Base-by-base conservation (phyloP, 2,329 filamentous ascomycete genomes). In the Alternaria dauci region DNA sequence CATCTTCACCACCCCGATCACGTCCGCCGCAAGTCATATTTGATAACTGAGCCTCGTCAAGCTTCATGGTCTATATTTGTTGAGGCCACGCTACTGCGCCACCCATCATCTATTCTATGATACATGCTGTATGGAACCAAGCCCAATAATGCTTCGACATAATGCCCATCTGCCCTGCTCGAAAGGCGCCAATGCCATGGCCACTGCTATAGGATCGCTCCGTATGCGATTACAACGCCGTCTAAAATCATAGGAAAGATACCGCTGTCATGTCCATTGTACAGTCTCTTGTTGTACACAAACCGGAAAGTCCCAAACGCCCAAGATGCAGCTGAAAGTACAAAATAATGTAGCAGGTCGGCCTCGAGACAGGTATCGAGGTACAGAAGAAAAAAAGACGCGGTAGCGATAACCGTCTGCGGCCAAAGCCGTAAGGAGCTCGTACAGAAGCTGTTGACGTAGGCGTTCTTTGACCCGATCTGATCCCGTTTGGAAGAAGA, bases 221-320 rank as follows among this genome's bases (percentile, higher is more conserved):
- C 50, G 7, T 52, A 20, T 38, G 59, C 54, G 43, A 58, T 36
- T 42, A 53, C 6, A 59, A 55, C 60, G 59, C 61, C 61, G 23
- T 63, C 56, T 67, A 71, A 62, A 55, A 59, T 42, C 32, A 8
- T 44, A 58, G 28, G 62, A 67, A 48, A 52, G 46, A 48, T 57
- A 57, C 32, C 52, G 48, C 43, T 41, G 32, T 42, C 58, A 62
- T 64, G 53, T 28, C 44, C 52, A 46, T 46, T 61, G 65, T 59
- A 55, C 60, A 61, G 34, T 57, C 42, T 61, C 59, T 62, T 48
- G 47, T 38, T 62, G 55, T 56, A 62, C 60, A 67, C 44, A 44
- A 42, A 62, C 62, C 57, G 47, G 9, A 26, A 56, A 42, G 34
- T 20, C 38, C 60, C 50, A 64, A 66, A 65, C 70, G 51, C 68